Base-by-base conservation (phyloP, 345 rosid species). In the Citrus hindsii region DNA sequence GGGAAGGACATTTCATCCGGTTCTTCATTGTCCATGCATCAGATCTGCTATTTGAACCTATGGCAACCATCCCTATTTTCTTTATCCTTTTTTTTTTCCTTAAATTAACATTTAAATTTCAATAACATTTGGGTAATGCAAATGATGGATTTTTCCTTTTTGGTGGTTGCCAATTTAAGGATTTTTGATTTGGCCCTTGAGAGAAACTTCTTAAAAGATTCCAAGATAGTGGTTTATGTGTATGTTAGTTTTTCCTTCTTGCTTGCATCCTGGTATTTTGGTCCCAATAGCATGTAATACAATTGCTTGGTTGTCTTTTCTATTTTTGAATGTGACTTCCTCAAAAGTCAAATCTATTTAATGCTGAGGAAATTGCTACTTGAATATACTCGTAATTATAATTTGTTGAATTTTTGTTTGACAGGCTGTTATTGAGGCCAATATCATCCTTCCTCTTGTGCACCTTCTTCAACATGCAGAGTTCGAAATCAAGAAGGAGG, bases 401-500 rank as follows among this genome's bases (percentile, higher is more conserved):
- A 48, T 55, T 28, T 63, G 27, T 75, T 71, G 60, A 46, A 24
- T 71, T 51, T 37, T 32, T 76, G 68, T 79, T 25, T 65, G 24
- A 77, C 85, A 93, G 96, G 93, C 98, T 77, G 90, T 90, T 80
- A 85, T 92, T 77, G 89, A 88, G 64, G 92, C 92, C 77, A 88
- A 88, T 80, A 86, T 92, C 60, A 85, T 89, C 78, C 86, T 79
- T 19, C 96, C 98, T 69, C 91, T 93, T 38, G 94, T 93, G 74
- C 90, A 89, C 77, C 87, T 93, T 77, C 96, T 93, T 58, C 93
- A 90, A 83, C 84, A 79, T 82, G 92, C 96, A 0, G 98, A 93
- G 84, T 92, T 93, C 77, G 96, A 93, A 78, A 88, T 93, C 69
- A 93, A 93, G 87, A 91, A 91, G 82, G 97, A 93, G 89, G 95